Evolutionary conservation across 2,329 filamentous ascomycete genomes (phyloP), one percentile per base, ranked within the genome.

Genomic region (Emergomyces africanus): DNA sequence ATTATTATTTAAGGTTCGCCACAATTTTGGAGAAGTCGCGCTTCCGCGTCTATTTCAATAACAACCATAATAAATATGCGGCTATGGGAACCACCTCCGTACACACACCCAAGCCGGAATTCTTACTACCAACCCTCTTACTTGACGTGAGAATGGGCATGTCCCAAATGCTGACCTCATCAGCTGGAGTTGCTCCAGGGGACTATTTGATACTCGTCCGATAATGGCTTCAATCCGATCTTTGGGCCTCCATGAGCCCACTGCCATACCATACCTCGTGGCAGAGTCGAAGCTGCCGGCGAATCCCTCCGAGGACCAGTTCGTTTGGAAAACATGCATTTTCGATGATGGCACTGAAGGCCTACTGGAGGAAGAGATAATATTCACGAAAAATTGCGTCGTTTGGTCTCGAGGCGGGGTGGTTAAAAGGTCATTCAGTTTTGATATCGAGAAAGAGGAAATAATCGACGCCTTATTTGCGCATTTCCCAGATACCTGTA

Each of bases 211-310:
- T 61, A 63, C 65, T 62, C 61, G 65, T 42, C 63, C 64, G 65
- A 74, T 66, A 68, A 99, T 99, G 95, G 92, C 92, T 66, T 85
- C 88, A 70, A 84, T 96, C 75, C 88, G 84, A 73, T 96, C 92
- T 64, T 82, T 96, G 68, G 94, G 94, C 72, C 80, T 96, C 69
- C 92, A 97, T 78, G 85, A 88, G 76, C 91, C 95, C 61, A 83
- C 88, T 62, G 90, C 87, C 64, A 80, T 97, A 64, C 84, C 83
- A 62, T 90, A 94, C 77, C 85, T 95, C 64, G 82, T 96, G 65
- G 81, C 86, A 65, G 91, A 97, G 73, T 82, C 84, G 60, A 81
- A 95, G 46, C 78, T 97, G 1, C 82, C 86, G 20, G 73, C 80
- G 51, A 81, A 94, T 62, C 82, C 88, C 3, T 74, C 82, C 20